A percentile compares a stretch with the other conserved stretches of the same genome.
Evolutionary conservation across 2,329 filamentous ascomycete genomes (phyloP).

Genomic region (Pseudogymnoascus sp.): DNA sequence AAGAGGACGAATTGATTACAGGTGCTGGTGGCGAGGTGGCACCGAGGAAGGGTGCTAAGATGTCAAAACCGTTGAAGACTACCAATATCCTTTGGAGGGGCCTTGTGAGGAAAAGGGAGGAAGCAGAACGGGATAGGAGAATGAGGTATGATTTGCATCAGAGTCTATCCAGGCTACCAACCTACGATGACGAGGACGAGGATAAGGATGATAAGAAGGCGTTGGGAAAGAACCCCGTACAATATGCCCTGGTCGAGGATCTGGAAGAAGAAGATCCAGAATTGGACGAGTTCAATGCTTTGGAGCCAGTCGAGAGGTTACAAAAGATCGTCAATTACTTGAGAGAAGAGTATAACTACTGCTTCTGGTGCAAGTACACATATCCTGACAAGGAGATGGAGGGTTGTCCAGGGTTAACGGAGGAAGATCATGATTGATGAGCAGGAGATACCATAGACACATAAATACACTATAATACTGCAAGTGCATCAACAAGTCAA

Average conservation of each 20-base stretch:
- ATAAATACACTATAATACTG: not conserved
- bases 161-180: slow-evolving; percentile 53
- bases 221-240: slow-evolving; percentile 48
- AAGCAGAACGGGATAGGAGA: slow-evolving; percentile 58
- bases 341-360: slow-evolving; percentile 67
- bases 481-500: not conserved
- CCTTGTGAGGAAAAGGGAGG: slow-evolving; percentile 59
- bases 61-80: slow-evolving; percentile 49
- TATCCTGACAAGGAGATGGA: slow-evolving; percentile 72
- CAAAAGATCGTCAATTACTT: slow-evolving; percentile 59
- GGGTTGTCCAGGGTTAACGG: slow-evolving; percentile 77
- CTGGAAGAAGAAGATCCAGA: slow-evolving; percentile 73
- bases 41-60: slow-evolving; percentile 22
- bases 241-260: slow-evolving; percentile 56
- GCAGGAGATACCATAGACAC: not conserved
- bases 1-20: slow-evolving; percentile 18
- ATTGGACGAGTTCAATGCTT: slow-evolving; percentile 67
- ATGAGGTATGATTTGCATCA: slow-evolving; percentile 60
- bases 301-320: slow-evolving; percentile 60
- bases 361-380: slow-evolving; percentile 89
- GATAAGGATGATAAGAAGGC: slow-evolving; percentile 66
- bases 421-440: slow-evolving; percentile 65
- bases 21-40: slow-evolving; percentile 18
- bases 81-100: slow-evolving; percentile 76
- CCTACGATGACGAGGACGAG: slow-evolving; percentile 59